These are phyloP conservation scores for Taphrina confusa DNA, from an alignment of 1,139 yeast species.

Conservation along the genomic window DNA sequence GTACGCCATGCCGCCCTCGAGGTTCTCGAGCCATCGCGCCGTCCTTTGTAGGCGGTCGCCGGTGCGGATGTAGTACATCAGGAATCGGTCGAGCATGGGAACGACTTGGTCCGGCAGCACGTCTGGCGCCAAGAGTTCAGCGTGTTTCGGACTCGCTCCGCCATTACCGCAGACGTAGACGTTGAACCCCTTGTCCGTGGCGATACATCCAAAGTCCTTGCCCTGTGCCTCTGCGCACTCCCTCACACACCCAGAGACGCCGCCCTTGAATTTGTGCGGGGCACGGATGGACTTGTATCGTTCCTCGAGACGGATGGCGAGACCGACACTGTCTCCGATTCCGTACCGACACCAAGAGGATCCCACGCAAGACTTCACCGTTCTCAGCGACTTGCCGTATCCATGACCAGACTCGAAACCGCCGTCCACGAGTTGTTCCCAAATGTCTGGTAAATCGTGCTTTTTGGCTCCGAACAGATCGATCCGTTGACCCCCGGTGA, in stretches of 20 bases:
- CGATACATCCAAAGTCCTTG: slow-evolving; percentile 47
- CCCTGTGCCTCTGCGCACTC: slow-evolving; percentile 49
- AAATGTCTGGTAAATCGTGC: slow-evolving; percentile 46
- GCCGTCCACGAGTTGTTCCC: slow-evolving; percentile 45
- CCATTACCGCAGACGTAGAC: slow-evolving; percentile 49
- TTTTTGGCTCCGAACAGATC: slow-evolving; percentile 48
- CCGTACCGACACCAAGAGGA: slow-evolving; percentile 49
- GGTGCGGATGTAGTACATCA: slow-evolving; percentile 48
- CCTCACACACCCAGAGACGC: slow-evolving; percentile 48
- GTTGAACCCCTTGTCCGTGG: slow-evolving; percentile 46
- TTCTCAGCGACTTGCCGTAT: slow-evolving; percentile 47
- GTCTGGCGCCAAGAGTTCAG: slow-evolving; percentile 45
- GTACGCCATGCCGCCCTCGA: slow-evolving; percentile 48
- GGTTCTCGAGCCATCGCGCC: slow-evolving; percentile 47
- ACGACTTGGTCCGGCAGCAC: slow-evolving; percentile 47
- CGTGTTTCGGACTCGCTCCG: slow-evolving; percentile 49
- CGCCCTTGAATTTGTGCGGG: slow-evolving; percentile 49
- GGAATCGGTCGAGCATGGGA: slow-evolving; percentile 45
- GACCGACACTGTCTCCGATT: slow-evolving; percentile 48
- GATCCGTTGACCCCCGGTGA: slow-evolving; percentile 48
- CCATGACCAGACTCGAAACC: slow-evolving; percentile 49
- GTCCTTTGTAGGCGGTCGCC: slow-evolving; percentile 48
- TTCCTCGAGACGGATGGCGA: slow-evolving; percentile 47
- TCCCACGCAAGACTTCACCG: slow-evolving; percentile 49
- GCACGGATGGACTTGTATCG: slow-evolving; percentile 47